A percentile compares a stretch with the other conserved stretches of the same genome.
These are phyloP conservation scores for Gossypium lobatum DNA, from an alignment of 441 rosid genomes.

Conservation along the genomic window DNA sequence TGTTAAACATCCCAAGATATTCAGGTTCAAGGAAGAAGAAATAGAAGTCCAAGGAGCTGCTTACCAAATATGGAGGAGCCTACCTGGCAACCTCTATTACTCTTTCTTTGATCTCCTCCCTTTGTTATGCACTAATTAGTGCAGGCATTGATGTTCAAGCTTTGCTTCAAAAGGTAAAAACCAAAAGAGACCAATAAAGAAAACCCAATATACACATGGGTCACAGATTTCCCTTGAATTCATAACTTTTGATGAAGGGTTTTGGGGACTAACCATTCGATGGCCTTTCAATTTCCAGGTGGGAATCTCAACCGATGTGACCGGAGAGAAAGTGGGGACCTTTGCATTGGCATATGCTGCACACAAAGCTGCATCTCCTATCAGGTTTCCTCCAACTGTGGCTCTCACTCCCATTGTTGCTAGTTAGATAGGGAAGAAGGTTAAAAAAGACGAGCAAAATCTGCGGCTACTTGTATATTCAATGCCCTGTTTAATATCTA, in stretches of 20 bases:
- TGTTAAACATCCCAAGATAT: conserved; percentile 30
- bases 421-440: conserved; percentile 78
- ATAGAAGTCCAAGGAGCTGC: conserved; percentile 64
- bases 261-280: neutral
- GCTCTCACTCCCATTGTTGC: conserved; percentile 91
- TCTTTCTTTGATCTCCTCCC: conserved; percentile 68
- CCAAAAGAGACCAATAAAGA: neutral
- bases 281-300: conserved; percentile 36
- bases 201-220: neutral
- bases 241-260: neutral
- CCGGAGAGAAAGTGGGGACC: conserved; percentile 78
- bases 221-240: neutral
- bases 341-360: conserved; percentile 91
- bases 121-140: conserved; percentile 54
- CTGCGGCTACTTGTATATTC: neutral
- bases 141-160: conserved; percentile 77
- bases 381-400: conserved; percentile 81
- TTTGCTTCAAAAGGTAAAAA: conserved; percentile 28
- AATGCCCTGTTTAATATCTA: conserved; percentile 6
- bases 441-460: conserved; percentile 34
- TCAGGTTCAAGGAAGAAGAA: conserved; percentile 50
- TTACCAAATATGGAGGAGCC: conserved; percentile 90
- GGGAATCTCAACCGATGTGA: conserved; percentile 60
- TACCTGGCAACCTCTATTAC: conserved; percentile 84
- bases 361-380: conserved; percentile 91